These are phyloP conservation scores for Phytophthora nicotianae DNA, from an alignment of 352 stramenopile species.

Conservation along the genomic window DNA sequence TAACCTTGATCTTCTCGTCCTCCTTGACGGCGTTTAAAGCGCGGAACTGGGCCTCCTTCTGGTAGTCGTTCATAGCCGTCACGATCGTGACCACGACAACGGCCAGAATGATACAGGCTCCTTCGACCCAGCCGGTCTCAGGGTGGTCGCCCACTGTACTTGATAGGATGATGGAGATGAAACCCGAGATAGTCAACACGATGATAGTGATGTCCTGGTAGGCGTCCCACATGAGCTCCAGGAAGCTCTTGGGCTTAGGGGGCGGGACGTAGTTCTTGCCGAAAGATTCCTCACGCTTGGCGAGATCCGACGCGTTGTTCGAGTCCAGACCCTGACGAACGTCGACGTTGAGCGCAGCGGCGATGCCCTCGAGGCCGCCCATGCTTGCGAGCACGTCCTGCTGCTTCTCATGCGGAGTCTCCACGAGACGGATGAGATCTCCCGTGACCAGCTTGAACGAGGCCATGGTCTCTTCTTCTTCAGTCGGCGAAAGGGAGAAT, in stretches of 20 bases:
- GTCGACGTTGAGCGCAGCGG: conserved; percentile 47
- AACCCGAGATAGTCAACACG: conserved; percentile 85
- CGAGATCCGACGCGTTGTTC: conserved; percentile 42
- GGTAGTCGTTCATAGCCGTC: conserved; percentile 90
- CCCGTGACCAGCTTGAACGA: conserved; percentile 56
- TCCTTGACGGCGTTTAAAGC: conserved; percentile 81
- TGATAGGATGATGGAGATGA: conserved; percentile 82
- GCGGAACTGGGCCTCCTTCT: conserved; percentile 91
- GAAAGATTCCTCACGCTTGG: conserved; percentile 50
- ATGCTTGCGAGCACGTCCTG: conserved; percentile 42
- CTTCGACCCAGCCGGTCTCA: conserved; percentile 86
- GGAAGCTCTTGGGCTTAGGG: conserved; percentile 55
- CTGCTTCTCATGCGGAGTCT: conserved; percentile 66
- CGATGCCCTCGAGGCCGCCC: conserved; percentile 59
- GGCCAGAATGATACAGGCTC: conserved; percentile 88
- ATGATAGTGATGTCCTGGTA: conserved; percentile 92
- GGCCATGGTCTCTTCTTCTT: conserved; percentile 20
- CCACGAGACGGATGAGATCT: conserved; percentile 69
- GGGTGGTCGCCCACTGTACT: conserved; percentile 53
- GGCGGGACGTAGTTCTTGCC: conserved; percentile 70
- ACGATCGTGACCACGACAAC: conserved; percentile 90
- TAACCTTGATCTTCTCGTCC: conserved; percentile 80
- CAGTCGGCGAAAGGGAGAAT: conserved; percentile 6
- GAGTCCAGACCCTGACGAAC: conserved; percentile 55
- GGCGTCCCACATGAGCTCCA: conserved; percentile 89